These are phyloP conservation scores for Coemansia sp. DNA, from an alignment of 192 early-diverging fungal genomes.

Conservation along the genomic window DNA sequence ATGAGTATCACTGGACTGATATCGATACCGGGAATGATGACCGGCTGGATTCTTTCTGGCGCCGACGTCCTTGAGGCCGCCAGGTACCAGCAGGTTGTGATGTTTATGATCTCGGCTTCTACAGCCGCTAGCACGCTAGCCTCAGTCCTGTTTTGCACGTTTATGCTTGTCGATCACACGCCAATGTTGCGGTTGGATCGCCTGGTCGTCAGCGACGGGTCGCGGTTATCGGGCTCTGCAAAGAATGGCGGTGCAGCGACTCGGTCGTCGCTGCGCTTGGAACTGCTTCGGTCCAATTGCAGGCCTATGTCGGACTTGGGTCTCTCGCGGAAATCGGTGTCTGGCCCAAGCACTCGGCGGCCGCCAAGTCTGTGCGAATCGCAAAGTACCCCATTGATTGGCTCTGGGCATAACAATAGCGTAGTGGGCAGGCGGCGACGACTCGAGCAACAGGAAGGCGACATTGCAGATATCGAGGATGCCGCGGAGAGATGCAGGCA, in stretches of 20 bases:
- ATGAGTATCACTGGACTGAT: constrained; percentile 83
- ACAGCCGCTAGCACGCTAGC: constrained; percentile 62
- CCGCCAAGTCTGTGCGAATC: constrained; percentile 6
- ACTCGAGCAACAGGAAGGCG: background rate
- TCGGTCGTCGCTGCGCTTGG: constrained; percentile 20
- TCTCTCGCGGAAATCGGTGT: background rate
- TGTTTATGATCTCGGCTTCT: constrained; percentile 82
- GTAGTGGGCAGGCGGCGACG: background rate
- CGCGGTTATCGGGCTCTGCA: background rate
- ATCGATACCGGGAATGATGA: constrained; percentile 88
- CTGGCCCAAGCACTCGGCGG: constrained; percentile 3
- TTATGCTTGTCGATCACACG: constrained; percentile 28
- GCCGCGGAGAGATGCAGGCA: constrained; percentile 27
- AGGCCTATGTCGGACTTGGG: constrained; percentile 48
- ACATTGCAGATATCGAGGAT: constrained; percentile 41
- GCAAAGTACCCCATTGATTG: constrained; percentile 29
- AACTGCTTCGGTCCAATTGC: constrained; percentile 36
- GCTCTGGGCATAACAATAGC: background rate
- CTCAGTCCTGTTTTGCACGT: constrained; percentile 34
- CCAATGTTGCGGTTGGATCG: constrained; percentile 36
- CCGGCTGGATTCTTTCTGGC: constrained; percentile 80
- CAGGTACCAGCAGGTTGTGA: constrained; percentile 79
- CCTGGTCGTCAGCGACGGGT: constrained; percentile 13
- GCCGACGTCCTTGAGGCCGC: constrained; percentile 73
- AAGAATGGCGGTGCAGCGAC: background rate